These are phyloP conservation scores for Pichia nakasei DNA, from an alignment of 805 yeast species.

Conservation along the genomic window DNA sequence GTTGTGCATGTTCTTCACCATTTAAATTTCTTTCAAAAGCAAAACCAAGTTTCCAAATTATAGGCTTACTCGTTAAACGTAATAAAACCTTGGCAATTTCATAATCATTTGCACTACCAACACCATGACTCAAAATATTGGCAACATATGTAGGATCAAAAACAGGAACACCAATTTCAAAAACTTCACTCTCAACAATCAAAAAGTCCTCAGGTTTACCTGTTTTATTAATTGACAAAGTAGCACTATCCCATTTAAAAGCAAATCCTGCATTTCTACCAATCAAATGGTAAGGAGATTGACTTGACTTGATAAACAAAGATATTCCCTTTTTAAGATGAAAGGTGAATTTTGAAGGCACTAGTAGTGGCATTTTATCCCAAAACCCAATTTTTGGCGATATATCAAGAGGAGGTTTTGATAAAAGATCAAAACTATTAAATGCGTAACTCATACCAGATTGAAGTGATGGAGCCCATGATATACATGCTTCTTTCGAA, in stretches of 20 bases:
- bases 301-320: slow-evolving; percentile 53
- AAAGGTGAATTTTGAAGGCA: slow-evolving; percentile 46
- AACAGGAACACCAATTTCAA: slow-evolving; percentile 48
- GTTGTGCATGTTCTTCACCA: slow-evolving; percentile 24
- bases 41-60: slow-evolving; percentile 72
- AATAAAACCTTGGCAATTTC: slow-evolving; percentile 41
- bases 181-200: slow-evolving; percentile 45
- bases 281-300: slow-evolving; percentile 46
- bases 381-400: slow-evolving; percentile 60
- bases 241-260: slow-evolving; percentile 54
- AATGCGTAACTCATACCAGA: slow-evolving; percentile 53
- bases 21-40: slow-evolving; percentile 56
- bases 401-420: slow-evolving; percentile 63
- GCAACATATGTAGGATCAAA: slow-evolving; percentile 30
- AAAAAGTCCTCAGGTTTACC: slow-evolving; percentile 42
- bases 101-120: slow-evolving; percentile 29
- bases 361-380: slow-evolving; percentile 52
- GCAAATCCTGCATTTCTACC: slow-evolving; percentile 58
- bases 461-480: slow-evolving; percentile 59
- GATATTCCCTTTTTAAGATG: slow-evolving; percentile 43
- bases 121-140: slow-evolving; percentile 7
- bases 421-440: slow-evolving; percentile 56
- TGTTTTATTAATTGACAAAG: slow-evolving; percentile 41
- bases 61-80: slow-evolving; percentile 53
- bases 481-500: slow-evolving; percentile 38